Evolutionary conservation across 1,139 yeast genomes (phyloP).

Genomic region (Hyphopichia pseudoburtonii): DNA sequence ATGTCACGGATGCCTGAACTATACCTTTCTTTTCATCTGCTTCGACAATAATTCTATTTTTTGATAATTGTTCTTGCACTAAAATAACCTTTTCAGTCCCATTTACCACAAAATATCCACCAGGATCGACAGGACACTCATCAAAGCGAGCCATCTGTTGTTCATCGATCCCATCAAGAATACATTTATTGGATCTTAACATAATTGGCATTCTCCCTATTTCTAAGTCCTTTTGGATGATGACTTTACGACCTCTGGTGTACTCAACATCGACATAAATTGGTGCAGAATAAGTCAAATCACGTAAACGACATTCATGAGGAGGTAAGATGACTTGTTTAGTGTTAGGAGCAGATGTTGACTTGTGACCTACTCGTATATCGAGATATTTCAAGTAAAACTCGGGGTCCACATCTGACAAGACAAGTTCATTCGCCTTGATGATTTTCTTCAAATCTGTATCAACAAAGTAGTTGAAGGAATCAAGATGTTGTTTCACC

Average conservation of each 20-base stretch:
- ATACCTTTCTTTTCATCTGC: constrained; percentile 93
- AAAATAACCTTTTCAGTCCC: constrained; percentile 97
- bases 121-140: constrained; percentile 98
- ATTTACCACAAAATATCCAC: constrained; percentile 96
- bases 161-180: constrained; percentile 75
- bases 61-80: constrained; percentile 94
- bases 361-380: constrained; percentile 80
- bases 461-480: constrained; percentile 94
- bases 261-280: constrained; percentile 96
- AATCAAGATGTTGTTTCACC: constrained; percentile 95
- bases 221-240: constrained; percentile 85
- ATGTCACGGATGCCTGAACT: constrained; percentile 96
- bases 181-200: constrained; percentile 91
- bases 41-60: constrained; percentile 96
- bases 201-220: constrained; percentile 98
- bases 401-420: constrained; percentile 96
- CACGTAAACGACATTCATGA: constrained; percentile 94
- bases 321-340: constrained; percentile 79
- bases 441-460: constrained; percentile 90
- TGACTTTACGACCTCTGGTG: constrained; percentile 89
- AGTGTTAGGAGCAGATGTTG: constrained; percentile 49
- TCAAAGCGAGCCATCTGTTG: constrained; percentile 81
- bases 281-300: constrained; percentile 93
- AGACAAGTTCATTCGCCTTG: constrained; percentile 81
- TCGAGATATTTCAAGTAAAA: constrained; percentile 89